phyloP scores from a whole-genome alignment of 371 early-diverging fungal species.

The Mortierella sp. region DNA sequence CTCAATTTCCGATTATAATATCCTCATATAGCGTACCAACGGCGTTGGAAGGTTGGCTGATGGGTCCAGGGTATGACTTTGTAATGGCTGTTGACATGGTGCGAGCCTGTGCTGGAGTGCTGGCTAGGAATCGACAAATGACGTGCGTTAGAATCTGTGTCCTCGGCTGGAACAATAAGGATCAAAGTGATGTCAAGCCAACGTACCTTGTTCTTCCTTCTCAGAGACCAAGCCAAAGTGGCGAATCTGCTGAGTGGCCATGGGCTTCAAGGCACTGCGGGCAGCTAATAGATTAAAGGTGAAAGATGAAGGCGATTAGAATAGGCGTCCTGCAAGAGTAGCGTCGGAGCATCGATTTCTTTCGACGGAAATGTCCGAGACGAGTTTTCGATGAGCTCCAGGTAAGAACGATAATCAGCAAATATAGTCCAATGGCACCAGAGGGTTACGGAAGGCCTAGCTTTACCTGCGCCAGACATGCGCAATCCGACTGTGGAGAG shows the following conservation, averaged over 20 bases:
- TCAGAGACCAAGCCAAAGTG: constrained; percentile 49
- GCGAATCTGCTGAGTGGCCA: constrained; percentile 50
- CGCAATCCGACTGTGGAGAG: constrained; percentile 50
- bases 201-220: constrained; percentile 58
- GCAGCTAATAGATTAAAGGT: constrained; percentile 21
- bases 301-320: neutral
- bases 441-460: neutral
- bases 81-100: constrained; percentile 51
- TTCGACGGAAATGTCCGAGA: constrained; percentile 2
- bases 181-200: neutral
- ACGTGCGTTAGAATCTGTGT: too few relatives aligned
- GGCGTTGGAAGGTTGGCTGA: constrained; percentile 46
- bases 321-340: neutral
- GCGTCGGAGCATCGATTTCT: constrained; percentile 2
- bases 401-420: neutral
- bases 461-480: constrained; percentile 46
- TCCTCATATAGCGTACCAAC: constrained; percentile 35
- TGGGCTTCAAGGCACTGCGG: constrained; percentile 43
- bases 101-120: constrained; percentile 36
- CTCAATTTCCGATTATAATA: too few relatives aligned
- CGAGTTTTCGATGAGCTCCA: neutral
- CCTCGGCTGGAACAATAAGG: neutral
- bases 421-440: too few relatives aligned
- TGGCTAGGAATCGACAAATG: too few relatives aligned
- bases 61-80: constrained; percentile 54